phyloP scores from a whole-genome alignment of 352 stramenopile species.

The Globisporangium sylvaticum region DNA sequence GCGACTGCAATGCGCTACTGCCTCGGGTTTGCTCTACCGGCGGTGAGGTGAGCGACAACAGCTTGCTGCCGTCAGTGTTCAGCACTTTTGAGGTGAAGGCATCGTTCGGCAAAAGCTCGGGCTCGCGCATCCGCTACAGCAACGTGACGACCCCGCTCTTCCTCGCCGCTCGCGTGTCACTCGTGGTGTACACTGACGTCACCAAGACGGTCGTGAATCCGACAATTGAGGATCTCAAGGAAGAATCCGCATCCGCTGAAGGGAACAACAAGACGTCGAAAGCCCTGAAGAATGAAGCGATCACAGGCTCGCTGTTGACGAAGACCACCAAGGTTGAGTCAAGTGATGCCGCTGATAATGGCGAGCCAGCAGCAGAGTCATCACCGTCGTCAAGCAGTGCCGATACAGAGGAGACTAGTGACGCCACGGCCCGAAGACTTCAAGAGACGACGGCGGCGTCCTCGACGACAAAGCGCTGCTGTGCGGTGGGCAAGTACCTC shows the following conservation, averaged over 20 bases:
- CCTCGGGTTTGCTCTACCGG: not conserved
- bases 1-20: not conserved
- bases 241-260: not conserved
- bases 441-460: not conserved
- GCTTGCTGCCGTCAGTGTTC: not conserved
- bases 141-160: not conserved
- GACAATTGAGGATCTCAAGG: not conserved
- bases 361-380: not conserved
- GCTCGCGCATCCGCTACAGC: not conserved
- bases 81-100: constrained; percentile 1
- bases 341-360: not conserved
- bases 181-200: not conserved
- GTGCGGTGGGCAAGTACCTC: not conserved
- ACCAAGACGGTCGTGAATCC: not conserved
- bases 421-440: not conserved
- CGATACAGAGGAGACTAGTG: not conserved
- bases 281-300: not conserved
- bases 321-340: not conserved
- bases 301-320: not conserved
- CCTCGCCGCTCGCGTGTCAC: not conserved
- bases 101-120: not conserved
- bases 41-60: not conserved
- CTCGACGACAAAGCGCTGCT: not conserved
- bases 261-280: not conserved
- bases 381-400: not conserved